Evolutionary conservation across 148 eudicot species (phyloP).

Genomic region (Chenopodium suecicum): DNA sequence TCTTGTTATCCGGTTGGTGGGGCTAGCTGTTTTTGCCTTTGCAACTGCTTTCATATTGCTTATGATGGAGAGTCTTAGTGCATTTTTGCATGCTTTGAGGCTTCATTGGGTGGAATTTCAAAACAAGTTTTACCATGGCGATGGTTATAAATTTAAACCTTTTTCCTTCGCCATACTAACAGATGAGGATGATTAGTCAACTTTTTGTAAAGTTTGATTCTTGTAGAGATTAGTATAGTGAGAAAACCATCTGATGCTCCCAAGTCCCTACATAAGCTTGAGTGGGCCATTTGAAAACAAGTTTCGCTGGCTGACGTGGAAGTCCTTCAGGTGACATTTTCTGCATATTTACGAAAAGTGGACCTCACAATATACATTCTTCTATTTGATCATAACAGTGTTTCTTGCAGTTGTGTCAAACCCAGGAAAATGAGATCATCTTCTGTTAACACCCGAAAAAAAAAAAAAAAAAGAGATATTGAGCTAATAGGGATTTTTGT

Average conservation of each 20-base stretch:
- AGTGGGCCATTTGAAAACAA: conserved; percentile 9
- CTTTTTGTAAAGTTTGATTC: conserved; percentile 31
- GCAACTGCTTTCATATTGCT: conserved; percentile 92
- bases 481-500: conserved; percentile 25
- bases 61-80: conserved; percentile 96
- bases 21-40: conserved; percentile 76
- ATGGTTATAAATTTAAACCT: conserved; percentile 92
- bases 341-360: conserved; percentile 18
- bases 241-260: conserved; percentile 2
- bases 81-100: conserved; percentile 96
- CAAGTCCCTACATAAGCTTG: conserved; percentile 20
- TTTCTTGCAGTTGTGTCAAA: not conserved
- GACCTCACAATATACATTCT: conserved; percentile 15
- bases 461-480: not conserved
- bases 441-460: not conserved
- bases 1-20: conserved; percentile 62
- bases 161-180: conserved; percentile 80
- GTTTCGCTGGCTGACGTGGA: conserved; percentile 19
- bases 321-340: conserved; percentile 10
- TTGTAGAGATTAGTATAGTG: conserved; percentile 26
- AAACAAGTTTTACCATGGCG: conserved; percentile 86
- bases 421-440: not conserved
- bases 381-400: conserved; percentile 25
- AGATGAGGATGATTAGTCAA: conserved; percentile 77
- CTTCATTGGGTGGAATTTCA: conserved; percentile 99